A percentile compares a stretch with the other conserved stretches of the same genome.
Evolutionary conservation across 176 grass and related monocot species (phyloP).

Genomic region (Juncus inflexus): DNA sequence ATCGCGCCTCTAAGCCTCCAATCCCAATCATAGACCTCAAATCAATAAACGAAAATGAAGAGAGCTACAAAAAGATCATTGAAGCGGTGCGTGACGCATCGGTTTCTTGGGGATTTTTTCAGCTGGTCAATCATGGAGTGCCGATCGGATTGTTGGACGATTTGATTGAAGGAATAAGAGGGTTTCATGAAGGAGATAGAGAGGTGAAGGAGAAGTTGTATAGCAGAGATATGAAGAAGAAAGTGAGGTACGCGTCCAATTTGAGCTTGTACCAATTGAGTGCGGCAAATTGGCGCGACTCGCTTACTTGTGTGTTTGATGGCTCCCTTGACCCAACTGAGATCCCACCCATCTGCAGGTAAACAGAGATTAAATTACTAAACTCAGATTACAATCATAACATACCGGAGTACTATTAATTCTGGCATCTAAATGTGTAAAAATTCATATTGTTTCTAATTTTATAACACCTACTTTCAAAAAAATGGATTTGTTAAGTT

Average conservation of each 20-base stretch:
- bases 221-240: slow-evolving; percentile 1
- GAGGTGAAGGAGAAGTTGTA: slow-evolving; percentile 24
- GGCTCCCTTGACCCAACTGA: neutral
- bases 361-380: neutral
- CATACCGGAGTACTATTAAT: too few species aligned
- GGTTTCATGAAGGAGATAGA: slow-evolving; percentile 13
- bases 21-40: slow-evolving; percentile 26
- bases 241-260: slow-evolving; percentile 17
- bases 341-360: slow-evolving; percentile 21
- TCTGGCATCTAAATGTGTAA: too few species aligned
- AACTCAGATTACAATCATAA: too few species aligned
- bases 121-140: slow-evolving; percentile 29
- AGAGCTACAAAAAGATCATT: neutral
- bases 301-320: slow-evolving; percentile 6
- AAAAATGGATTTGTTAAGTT: too few species aligned
- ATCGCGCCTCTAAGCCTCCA: neutral
- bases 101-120: slow-evolving; percentile 18
- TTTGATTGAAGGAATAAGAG: neutral
- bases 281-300: slow-evolving; percentile 27
- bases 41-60: neutral
- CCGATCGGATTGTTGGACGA: slow-evolving; percentile 13
- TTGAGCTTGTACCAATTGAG: slow-evolving; percentile 11
- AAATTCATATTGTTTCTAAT: too few species aligned
- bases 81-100: neutral
- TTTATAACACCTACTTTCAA: too few species aligned